A percentile compares a stretch with the other conserved stretches of the same genome.
These are phyloP conservation scores for Eremomyces bilateralis DNA, from an alignment of 495 filamentous ascomycete genomes.

Conservation along the genomic window DNA sequence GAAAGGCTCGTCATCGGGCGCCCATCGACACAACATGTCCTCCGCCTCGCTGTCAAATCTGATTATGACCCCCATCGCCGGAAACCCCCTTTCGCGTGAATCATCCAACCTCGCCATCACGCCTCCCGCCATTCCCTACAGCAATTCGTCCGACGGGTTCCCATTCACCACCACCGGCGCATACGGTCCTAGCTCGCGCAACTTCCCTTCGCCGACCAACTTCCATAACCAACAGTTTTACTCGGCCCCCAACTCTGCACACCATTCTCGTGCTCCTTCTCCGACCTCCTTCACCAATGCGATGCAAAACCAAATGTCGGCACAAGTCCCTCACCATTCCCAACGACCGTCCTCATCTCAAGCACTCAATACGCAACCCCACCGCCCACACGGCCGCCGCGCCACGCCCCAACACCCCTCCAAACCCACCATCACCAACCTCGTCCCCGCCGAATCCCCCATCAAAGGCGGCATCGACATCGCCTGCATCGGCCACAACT, in stretches of 20 bases:
- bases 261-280: too few relatives aligned
- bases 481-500: too few relatives aligned
- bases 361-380: too few relatives aligned
- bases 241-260: conserved; percentile 44
- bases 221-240: conserved; percentile 29
- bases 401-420: too few relatives aligned
- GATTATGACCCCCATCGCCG: conserved; percentile 61
- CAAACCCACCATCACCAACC: conserved; percentile 48
- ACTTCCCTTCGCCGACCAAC: neutral
- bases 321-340: too few relatives aligned
- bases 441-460: conserved; percentile 66
- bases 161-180: neutral
- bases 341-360: too few relatives aligned
- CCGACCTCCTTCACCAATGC: too few relatives aligned
- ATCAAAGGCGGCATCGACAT: conserved; percentile 69
- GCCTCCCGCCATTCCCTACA: conserved; percentile 8
- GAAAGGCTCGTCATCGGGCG: conserved; percentile 42
- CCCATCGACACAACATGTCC: too few relatives aligned
- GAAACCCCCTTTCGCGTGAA: conserved; percentile 17
- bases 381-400: too few relatives aligned
- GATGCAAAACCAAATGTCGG: too few relatives aligned
- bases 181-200: neutral
- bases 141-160: too few relatives aligned
- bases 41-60: conserved; percentile 46
- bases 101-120: neutral